Conservation (phyloP, 2,329 filamentous ascomycete species). For the Scedosporium apiospermum region DNA sequence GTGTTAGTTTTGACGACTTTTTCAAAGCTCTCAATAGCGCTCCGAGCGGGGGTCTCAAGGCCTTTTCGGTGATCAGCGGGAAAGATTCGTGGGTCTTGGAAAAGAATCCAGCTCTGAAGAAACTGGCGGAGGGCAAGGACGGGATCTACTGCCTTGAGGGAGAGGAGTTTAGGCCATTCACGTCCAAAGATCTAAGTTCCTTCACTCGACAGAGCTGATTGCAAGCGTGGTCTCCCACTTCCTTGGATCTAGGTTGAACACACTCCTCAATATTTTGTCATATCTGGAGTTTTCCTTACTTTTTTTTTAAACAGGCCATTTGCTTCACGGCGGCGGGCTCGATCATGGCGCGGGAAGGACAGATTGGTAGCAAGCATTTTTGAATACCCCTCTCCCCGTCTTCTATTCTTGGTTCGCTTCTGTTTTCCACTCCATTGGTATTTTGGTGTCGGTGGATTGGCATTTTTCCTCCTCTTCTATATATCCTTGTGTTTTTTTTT, state of each 20-base stretch:
- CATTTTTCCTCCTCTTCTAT: background rate
- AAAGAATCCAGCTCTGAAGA: conserved; percentile 13
- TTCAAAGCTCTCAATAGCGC: background rate
- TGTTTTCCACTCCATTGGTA: background rate
- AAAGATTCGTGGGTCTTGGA: conserved; percentile 10
- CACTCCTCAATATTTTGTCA: background rate
- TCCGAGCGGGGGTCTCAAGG: conserved; percentile 4
- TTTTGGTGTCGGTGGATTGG: background rate
- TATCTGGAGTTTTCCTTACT: background rate
- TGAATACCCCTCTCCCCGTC: background rate
- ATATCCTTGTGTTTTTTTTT: background rate
- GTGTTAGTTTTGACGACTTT: background rate
- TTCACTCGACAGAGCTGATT: background rate
- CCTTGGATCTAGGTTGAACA: too few species aligned
- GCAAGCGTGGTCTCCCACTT: too few species aligned
- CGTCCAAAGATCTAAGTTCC: conserved; percentile 10
- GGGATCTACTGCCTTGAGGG: conserved; percentile 14
- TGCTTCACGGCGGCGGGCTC: background rate
- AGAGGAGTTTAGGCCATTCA: conserved; percentile 13
- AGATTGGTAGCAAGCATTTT: background rate
- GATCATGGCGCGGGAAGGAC: background rate
- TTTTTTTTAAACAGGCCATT: background rate
- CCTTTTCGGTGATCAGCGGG: conserved; percentile 6
- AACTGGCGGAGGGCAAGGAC: conserved; percentile 9
- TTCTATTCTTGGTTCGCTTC: background rate